phyloP scores from a whole-genome alignment of 163 green algal genomes.

The Scenedesmus sp. region DNA sequence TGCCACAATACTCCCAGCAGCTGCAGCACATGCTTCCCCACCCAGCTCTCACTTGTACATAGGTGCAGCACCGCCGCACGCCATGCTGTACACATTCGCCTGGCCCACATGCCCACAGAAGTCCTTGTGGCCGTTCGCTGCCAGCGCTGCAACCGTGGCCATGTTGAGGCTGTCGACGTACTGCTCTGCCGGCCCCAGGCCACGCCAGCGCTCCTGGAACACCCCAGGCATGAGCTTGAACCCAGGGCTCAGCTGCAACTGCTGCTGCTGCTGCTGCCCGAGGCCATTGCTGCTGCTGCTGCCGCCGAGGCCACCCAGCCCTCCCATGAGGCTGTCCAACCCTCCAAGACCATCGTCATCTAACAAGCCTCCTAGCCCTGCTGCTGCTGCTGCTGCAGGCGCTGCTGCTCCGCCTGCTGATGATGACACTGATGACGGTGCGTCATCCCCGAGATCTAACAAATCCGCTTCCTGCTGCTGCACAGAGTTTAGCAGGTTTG shows the following conservation, averaged over 20 bases:
- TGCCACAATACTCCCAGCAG: neutral
- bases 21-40: no score
- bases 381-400: conserved; percentile 1
- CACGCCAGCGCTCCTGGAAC: conserved; percentile 64
- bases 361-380: conserved; percentile 26
- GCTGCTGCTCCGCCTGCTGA: conserved; percentile 64
- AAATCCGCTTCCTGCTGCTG: conserved; percentile 61
- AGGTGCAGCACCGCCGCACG: conserved; percentile 74
- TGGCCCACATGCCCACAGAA: conserved; percentile 81
- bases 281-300: neutral
- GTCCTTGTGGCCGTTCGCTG: conserved; percentile 78
- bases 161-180: conserved; percentile 61
- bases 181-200: conserved; percentile 58
- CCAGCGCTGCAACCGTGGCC: conserved; percentile 65
- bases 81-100: conserved; percentile 79
- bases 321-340: conserved; percentile 10
- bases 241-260: neutral
- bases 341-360: conserved; percentile 31
- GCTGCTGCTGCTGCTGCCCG: conserved; percentile 31
- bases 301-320: neutral
- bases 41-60: conserved; percentile 76
- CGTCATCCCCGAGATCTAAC: conserved; percentile 60
- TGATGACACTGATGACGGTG: conserved; percentile 21
- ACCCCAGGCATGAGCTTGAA: conserved; percentile 42
- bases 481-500: conserved; percentile 57